Evolutionary conservation across 1,284 basidiomycete genomes (phyloP).

Genomic region (Fomitopsis palustris): DNA sequence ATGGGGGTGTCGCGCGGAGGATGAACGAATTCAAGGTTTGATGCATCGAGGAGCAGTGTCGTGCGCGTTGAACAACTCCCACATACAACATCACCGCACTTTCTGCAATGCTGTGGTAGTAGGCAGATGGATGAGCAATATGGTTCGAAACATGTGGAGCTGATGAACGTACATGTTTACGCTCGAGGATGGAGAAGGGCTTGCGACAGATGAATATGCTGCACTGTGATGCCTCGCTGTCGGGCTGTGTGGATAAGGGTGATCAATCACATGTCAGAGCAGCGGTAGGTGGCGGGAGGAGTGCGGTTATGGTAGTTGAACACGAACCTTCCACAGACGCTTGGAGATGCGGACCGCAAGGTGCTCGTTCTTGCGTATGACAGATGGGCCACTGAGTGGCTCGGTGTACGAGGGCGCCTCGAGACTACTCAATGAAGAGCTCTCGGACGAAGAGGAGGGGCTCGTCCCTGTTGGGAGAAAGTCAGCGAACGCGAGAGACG

Average conservation of each 20-base stretch:
- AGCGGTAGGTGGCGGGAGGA: constrained; percentile 1
- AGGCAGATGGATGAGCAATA: constrained; percentile 10
- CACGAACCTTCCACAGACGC: constrained; percentile 66
- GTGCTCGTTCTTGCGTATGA: constrained; percentile 51
- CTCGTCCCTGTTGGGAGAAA: constrained; percentile 7
- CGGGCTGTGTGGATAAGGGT: constrained; percentile 40
- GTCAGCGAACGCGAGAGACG: constrained; percentile 9
- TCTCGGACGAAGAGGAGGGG: constrained; percentile 14
- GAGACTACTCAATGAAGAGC: constrained; percentile 20
- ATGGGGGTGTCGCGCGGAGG: constrained; percentile 66
- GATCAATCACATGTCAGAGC: constrained; percentile 22
- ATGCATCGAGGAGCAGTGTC: constrained; percentile 63
- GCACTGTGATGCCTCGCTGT: constrained; percentile 55
- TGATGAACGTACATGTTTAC: constrained; percentile 57
- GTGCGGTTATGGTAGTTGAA: constrained; percentile 7
- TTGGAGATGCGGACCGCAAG: constrained; percentile 71
- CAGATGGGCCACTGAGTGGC: constrained; percentile 10
- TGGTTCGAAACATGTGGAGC: constrained; percentile 16
- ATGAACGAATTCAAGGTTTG: constrained; percentile 61
- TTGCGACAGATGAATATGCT: constrained; percentile 69
- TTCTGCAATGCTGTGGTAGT: constrained; percentile 62
- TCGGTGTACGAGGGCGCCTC: constrained; percentile 23
- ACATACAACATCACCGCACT: constrained; percentile 77
- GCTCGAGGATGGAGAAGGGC: constrained; percentile 62
- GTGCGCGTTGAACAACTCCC: constrained; percentile 49